Conservation (phyloP, 306 rosid species). For the Trifolium pratense region DNA sequence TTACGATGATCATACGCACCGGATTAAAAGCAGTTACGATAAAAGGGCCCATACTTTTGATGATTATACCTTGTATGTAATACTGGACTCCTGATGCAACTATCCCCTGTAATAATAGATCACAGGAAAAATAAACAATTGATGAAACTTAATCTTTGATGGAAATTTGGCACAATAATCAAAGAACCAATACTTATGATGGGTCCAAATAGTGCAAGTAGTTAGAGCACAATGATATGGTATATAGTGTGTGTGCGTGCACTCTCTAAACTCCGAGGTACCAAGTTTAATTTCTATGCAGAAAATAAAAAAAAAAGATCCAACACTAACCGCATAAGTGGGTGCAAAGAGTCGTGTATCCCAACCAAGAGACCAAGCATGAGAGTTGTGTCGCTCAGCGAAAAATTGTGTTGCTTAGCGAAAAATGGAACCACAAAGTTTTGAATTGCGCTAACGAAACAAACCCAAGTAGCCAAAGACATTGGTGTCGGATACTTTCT, state of each 20-base stretch:
- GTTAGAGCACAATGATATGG: no score
- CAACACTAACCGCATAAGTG: conserved; percentile 57
- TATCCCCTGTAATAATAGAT: conserved; percentile 52
- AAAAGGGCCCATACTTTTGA: conserved; percentile 73
- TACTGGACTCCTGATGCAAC: conserved; percentile 70
- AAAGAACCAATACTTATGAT: no score
- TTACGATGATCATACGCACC: conserved; percentile 69
- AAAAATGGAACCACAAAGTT: conserved; percentile 55
- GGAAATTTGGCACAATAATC: no score
- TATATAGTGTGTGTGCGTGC: no score
- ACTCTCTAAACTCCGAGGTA: background rate
- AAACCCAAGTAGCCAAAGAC: conserved; percentile 73
- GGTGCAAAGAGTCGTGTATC: conserved; percentile 68
- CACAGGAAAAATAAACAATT: background rate
- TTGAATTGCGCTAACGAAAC: conserved; percentile 69
- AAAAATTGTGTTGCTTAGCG: no score
- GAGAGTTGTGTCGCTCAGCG: conserved; percentile 53
- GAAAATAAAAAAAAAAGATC: background rate
- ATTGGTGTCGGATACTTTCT: conserved; percentile 71
- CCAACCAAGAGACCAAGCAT: conserved; percentile 68
- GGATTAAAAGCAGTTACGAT: conserved; percentile 85
- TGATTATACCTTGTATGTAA: conserved; percentile 74
- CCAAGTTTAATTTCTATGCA: background rate
- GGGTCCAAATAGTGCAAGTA: no score
- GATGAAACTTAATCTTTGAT: no score